A percentile compares a stretch with the other conserved stretches of the same genome.
Conservation (phyloP, 306 rosid species). For the Vicia villosa region DNA sequence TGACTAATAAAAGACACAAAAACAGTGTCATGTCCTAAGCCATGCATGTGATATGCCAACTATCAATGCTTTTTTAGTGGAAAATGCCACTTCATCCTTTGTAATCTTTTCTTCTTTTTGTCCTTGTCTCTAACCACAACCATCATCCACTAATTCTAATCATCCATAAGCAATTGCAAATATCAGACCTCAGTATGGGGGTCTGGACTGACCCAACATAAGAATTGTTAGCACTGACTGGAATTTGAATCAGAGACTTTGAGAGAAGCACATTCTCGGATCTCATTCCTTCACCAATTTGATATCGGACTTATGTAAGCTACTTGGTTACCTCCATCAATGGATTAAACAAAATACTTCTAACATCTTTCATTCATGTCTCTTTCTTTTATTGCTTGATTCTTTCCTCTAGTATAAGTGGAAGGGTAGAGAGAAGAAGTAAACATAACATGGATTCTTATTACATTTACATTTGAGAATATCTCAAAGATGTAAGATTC, state of each 20-base stretch:
- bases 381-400: neutral
- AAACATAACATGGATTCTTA: neutral
- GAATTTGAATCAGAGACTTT: no score
- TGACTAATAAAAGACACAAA: neutral
- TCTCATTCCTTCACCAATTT: neutral
- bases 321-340: neutral
- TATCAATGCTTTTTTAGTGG: neutral
- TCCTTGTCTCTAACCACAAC: neutral
- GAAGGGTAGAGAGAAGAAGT: conserved; percentile 20
- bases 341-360: neutral
- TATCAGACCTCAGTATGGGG: neutral
- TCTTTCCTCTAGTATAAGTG: conserved; percentile 8
- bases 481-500: conserved; percentile 13
- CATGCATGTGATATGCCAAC: neutral
- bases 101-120: neutral
- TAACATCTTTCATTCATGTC: conserved; percentile 7
- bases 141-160: neutral
- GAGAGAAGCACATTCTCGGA: no score
- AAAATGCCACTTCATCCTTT: neutral
- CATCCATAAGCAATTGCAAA: neutral
- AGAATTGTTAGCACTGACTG: no score
- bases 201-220: no score
- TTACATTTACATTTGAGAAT: conserved; percentile 4
- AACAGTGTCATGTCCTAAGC: neutral
- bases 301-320: neutral